These are phyloP conservation scores for Phyllosticta capitalensis DNA, from an alignment of 2,329 filamentous ascomycete genomes.

Conservation along the genomic window DNA sequence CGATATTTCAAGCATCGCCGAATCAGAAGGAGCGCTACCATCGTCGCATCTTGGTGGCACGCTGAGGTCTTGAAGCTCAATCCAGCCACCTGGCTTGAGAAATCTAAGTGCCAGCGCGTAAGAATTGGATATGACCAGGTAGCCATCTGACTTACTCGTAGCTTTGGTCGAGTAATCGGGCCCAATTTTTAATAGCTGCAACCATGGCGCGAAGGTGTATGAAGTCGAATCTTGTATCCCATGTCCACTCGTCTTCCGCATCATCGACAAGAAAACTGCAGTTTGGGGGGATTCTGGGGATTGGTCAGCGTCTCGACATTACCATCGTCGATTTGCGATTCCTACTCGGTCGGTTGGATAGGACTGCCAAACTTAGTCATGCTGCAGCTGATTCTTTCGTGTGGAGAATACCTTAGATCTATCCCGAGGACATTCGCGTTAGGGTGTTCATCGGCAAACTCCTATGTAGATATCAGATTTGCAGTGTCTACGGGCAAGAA, in stretches of 20 bases:
- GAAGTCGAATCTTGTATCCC: conserved; percentile 45
- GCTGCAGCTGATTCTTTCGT: neutral
- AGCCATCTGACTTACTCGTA: conserved; percentile 7
- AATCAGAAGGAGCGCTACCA: conserved; percentile 14
- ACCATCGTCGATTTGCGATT: neutral
- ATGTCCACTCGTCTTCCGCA: conserved; percentile 44
- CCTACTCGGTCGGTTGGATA: neutral
- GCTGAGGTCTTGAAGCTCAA: conserved; percentile 36
- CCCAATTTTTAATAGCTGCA: conserved; percentile 46
- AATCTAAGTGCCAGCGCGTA: conserved; percentile 14
- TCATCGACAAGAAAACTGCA: conserved; percentile 28
- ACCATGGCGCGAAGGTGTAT: conserved; percentile 46
- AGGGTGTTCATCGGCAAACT: conserved; percentile 24
- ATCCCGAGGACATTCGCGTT: conserved; percentile 24
- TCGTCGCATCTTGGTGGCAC: conserved; percentile 17
- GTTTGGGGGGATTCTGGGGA: conserved; percentile 21
- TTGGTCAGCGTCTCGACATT: neutral
- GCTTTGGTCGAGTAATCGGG: conserved; percentile 36
- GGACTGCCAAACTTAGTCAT: neutral
- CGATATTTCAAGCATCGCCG: conserved; percentile 21
- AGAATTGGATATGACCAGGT: neutral
- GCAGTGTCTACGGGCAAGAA: neutral
- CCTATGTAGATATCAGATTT: neutral
- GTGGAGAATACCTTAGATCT: conserved; percentile 21
- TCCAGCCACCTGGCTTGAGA: conserved; percentile 40